Evolutionary conservation across 2,329 filamentous ascomycete species (phyloP), one percentile per base, ranked within the genome.

Genomic region (Fusarium oxysporum): DNA sequence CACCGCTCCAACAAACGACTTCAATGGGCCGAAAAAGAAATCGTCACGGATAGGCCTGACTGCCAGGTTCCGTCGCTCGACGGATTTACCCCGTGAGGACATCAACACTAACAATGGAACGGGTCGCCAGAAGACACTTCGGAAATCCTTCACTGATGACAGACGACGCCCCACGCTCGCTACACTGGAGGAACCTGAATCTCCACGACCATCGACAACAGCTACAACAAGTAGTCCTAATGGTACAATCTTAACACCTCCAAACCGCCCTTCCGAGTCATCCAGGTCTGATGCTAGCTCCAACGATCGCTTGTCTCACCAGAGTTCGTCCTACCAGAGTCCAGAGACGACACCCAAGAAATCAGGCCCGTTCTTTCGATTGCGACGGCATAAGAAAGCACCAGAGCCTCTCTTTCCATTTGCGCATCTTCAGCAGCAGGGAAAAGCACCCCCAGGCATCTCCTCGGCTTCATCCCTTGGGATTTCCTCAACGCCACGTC

Each of bases 241-340:
- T 56, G 78, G 77, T 47, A 78, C 77, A 28, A 86, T 89, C 6
- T 83, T 94, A 83, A 64, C 82, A 82, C 73, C 86, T 80, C 75
- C 84, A 79, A 54, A 85, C 81, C 75, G 87, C 83, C 78, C 79
- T 82, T 72, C 82, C 79, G 96, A 98, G 78, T 98, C 96, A 4
- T 97, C 95, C 5, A 90, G 93, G 74, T 98, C 96, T 33, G 95
- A 98, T 81, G 93, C 90, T 48, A 97, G 93, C 82, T 93, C 92
- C 21, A 90, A 87, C 45, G 92, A 95, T 77, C 81, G 87, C 86
- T 54, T 88, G 84, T 71, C 88, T 84, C 51, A 89, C 85, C 44
- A 90, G 88, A 65, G 92, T 86, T 61, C 91, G n/a, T 73, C 70
- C 17, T 71, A 65, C 86, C 44, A 90, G 88, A 65, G 92, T 86